Conservation (phyloP, 2,329 filamentous ascomycete species). For the Fusarium guadeloupense region DNA sequence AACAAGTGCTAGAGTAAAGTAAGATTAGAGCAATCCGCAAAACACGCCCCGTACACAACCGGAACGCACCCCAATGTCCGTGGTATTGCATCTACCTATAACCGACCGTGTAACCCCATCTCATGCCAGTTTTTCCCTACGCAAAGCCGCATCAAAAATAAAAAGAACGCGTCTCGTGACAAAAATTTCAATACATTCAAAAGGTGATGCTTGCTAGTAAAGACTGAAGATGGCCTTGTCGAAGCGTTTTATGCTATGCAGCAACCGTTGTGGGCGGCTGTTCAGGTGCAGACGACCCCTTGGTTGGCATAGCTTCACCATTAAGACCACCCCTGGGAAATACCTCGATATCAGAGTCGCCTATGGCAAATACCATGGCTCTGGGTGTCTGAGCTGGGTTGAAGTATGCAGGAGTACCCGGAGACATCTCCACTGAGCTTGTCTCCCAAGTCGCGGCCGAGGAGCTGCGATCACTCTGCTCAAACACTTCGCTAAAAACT, state of each 20-base stretch:
- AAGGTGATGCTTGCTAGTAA: background rate
- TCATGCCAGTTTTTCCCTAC: background rate
- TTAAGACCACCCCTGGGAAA: slow-evolving; percentile 2
- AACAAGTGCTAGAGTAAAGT: background rate
- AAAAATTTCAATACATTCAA: background rate
- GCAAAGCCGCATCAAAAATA: background rate
- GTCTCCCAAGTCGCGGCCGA: slow-evolving; percentile 24
- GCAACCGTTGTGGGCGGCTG: background rate
- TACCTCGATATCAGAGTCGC: slow-evolving; percentile 7
- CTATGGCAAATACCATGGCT: slow-evolving; percentile 34
- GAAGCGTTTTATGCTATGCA: background rate
- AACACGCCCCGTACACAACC: background rate
- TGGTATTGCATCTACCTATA: background rate
- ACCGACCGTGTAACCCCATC: background rate
- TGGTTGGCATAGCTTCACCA: background rate
- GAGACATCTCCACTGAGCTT: slow-evolving; percentile 17
- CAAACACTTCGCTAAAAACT: slow-evolving; percentile 25
- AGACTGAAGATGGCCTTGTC: background rate
- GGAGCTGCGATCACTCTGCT: slow-evolving; percentile 21
- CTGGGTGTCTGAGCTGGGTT: slow-evolving; percentile 43
- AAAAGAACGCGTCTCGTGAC: background rate
- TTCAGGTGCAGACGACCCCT: background rate
- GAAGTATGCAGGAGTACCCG: slow-evolving; percentile 29
- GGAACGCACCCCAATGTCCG: background rate
- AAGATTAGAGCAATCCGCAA: background rate